These are phyloP conservation scores for Pythium angustatum DNA, from an alignment of 352 stramenopile species.

Conservation along the genomic window DNA sequence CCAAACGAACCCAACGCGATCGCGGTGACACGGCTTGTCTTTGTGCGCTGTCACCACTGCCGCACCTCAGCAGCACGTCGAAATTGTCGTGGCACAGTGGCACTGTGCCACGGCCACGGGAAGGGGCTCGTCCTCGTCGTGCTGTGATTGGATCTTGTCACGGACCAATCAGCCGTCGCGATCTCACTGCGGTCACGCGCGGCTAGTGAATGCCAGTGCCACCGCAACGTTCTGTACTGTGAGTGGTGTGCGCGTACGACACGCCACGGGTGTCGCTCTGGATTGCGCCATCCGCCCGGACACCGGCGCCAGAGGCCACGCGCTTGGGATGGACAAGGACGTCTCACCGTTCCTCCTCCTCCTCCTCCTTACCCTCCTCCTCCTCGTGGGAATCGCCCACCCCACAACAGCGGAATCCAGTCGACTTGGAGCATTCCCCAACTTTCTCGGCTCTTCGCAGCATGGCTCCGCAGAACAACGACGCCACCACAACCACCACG, in stretches of 20 bases:
- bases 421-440: neutral
- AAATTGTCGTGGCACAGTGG: too few relatives aligned
- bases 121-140: neutral
- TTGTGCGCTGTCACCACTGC: neutral
- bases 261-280: neutral
- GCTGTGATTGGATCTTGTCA: neutral
- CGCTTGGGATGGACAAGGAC: neutral
- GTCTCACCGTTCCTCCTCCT: too few relatives aligned
- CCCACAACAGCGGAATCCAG: neutral
- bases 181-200: neutral
- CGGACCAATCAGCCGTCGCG: neutral
- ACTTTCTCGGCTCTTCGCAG: conserved; percentile 6
- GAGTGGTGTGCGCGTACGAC: neutral
- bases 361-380: neutral
- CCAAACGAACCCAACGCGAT: too few relatives aligned
- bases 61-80: conserved; percentile 1
- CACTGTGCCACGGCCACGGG: too few relatives aligned
- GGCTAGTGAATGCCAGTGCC: neutral
- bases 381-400: neutral
- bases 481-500: neutral
- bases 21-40: neutral
- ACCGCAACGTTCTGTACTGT: neutral
- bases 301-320: neutral
- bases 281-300: conserved; percentile 2
- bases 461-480: conserved; percentile 16